Evolutionary conservation across 2,329 filamentous ascomycete species (phyloP), one percentile per base, ranked within the genome.

Genomic region (Fusarium coicis): DNA sequence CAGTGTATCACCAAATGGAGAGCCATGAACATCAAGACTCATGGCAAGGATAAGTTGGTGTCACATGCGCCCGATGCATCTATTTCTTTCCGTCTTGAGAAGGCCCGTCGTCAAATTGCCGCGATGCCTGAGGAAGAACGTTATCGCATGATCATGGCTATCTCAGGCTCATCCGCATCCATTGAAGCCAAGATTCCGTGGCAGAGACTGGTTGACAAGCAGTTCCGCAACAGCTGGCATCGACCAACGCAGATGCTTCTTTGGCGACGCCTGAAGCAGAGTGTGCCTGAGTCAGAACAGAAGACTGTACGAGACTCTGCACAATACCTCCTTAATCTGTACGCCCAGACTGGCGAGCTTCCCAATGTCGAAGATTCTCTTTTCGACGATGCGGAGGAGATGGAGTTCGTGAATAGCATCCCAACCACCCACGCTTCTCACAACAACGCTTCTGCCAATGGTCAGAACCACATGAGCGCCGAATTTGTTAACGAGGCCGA

Each of bases 1-100:
- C 92, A 93, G 78, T 94, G 92, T 77, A 85, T 87, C 32, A 85
- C 85, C 32, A 94, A 95, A 78, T 94, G 91, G 90, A 88, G 87
- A 66, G 72, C 81, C 12, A 79, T 84, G 77, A 81, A 84, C 58
- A 73, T 83, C 54, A 81, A 82, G 50, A 78, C 78, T 5, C 66
- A 78, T 11, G 78, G 79, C 23, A 79, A 77, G 32, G 81, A 82
- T 56, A 80, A 80, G 64, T 72, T 82, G 18, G 75, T 73, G 16
- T 82, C 81, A 2, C 68, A 73, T 21, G 72, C 78, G 10, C 78
- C 81, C n/a, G 78, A 81, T 42, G 79, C 78, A 47, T 72, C 73
- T 66, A 81, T 80, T 68, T 81, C 80, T n/a, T 87, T 85, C 80
- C 80, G 81, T 28, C 78, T 84, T 19, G 83, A 85, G 44, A 81